These are phyloP conservation scores for Nemania sp. DNA, from an alignment of 2,329 filamentous ascomycete genomes.

Conservation along the genomic window DNA sequence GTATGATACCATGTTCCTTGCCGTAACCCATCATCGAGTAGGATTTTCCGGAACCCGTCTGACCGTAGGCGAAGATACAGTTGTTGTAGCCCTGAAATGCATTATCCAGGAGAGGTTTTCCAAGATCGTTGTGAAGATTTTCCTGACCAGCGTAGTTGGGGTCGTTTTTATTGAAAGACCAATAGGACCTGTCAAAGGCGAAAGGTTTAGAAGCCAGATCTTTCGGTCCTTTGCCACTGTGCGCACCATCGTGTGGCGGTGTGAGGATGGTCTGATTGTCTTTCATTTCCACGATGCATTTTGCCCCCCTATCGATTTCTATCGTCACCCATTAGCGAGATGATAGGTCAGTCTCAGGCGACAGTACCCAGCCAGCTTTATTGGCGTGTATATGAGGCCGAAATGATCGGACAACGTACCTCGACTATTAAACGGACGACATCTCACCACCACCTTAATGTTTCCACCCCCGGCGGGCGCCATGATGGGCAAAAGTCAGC, in stretches of 20 bases:
- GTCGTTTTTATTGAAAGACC: constrained; percentile 88
- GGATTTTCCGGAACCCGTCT: constrained; percentile 97
- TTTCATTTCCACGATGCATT: constrained; percentile 98
- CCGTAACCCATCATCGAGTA: constrained; percentile 99
- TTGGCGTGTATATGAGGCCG: neutral
- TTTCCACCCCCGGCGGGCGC: constrained; percentile 79
- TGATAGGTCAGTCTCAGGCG: neutral
- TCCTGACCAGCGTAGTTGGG: constrained; percentile 87
- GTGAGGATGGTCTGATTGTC: constrained; percentile 84
- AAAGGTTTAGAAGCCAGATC: constrained; percentile 79
- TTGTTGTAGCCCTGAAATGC: constrained; percentile 99
- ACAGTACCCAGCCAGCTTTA: neutral
- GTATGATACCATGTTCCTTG: constrained; percentile 92
- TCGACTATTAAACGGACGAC: constrained; percentile 93
- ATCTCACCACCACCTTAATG: constrained; percentile 99
- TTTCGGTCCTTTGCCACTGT: constrained; percentile 67
- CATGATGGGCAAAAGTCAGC: constrained; percentile 55
- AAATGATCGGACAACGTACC: constrained; percentile 55
- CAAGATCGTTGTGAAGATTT: constrained; percentile 84
- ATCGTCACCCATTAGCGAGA: constrained; percentile 31
- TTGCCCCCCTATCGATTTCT: constrained; percentile 90
- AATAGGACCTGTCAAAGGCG: constrained; percentile 96
- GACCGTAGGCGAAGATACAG: constrained; percentile 98
- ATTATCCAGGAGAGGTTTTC: constrained; percentile 90
- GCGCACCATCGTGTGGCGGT: constrained; percentile 65